These are phyloP conservation scores for Dipteronia dyeriana DNA, from an alignment of 345 rosid species.

Conservation along the genomic window DNA sequence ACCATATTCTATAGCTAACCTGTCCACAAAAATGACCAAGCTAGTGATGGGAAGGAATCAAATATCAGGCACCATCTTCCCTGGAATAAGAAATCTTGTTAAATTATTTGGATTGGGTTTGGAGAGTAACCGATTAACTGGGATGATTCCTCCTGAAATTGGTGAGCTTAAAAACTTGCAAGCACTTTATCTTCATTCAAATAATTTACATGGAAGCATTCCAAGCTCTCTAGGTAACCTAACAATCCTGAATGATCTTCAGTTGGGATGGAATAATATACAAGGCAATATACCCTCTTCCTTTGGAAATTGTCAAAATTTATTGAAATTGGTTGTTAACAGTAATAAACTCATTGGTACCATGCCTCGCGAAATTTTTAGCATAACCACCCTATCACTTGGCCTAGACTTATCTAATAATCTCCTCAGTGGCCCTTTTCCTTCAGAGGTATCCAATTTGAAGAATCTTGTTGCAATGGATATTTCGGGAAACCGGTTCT, in stretches of 20 bases:
- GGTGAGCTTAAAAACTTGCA: background rate
- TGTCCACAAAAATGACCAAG: background rate
- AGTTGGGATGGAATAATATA: no score
- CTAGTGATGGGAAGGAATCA: background rate
- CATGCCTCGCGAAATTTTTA: no score
- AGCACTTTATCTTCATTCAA: accelerated
- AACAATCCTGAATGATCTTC: no score
- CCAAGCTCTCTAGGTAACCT: no score
- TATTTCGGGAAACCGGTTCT: background rate
- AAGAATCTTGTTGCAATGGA: background rate
- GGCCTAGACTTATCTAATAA: background rate
- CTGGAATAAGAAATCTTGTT: conserved; percentile 22
- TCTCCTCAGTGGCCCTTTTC: conserved; percentile 10
- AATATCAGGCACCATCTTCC: background rate
- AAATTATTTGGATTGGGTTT: background rate
- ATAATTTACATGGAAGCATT: no score
- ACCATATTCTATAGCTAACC: conserved; percentile 6
- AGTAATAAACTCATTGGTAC: no score
- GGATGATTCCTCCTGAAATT: background rate
- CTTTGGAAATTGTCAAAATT: no score
- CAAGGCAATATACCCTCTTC: no score
- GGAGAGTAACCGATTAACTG: background rate
- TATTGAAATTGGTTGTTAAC: no score
- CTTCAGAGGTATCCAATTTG: conserved; percentile 11
- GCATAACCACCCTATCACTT: no score